Evolutionary conservation across 768 basidiomycete genomes (phyloP), one percentile per base, ranked within the genome.

Genomic region (Trametes sanguinea): DNA sequence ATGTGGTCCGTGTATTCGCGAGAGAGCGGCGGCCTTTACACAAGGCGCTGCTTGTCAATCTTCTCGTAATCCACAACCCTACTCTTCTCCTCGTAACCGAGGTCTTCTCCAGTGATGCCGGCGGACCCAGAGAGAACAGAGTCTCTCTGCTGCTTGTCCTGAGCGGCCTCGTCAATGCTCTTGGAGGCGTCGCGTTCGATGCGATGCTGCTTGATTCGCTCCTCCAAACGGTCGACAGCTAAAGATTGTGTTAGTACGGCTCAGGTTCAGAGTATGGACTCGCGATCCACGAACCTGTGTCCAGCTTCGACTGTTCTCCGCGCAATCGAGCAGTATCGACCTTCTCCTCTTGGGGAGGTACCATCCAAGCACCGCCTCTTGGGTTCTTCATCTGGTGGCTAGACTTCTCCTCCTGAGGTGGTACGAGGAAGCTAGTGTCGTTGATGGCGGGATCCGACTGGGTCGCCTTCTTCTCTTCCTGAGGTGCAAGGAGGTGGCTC

Each of bases 301-400:
- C 22, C 22, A 22, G 22, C 54, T 40, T 22, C 48, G 55, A 40
- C 45, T 54, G 37, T 30, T 59, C 57, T 8, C 53, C 57, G 10
- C 57, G 51, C 6, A 55, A 14, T n/a, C n/a, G 43, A 16, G 62
- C 57, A 0, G 54, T 35, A 17, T 63, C 57, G 0, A 51, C 29
- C 40, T 55, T 64, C 52, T 58, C 62, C 45, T 54, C 57, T 22
- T 59, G 57, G n/a, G 57, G 62, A 58, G 57, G 62, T 2, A 59
- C 46, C 29, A 63, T 53, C 57, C 52, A 58, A 14, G 44, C 27
- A 30, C 27, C 39, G 5, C 16, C 39, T 30, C 14, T 33, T 11
- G 11, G 30, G 44, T 37, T 45, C 51, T 57, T 52, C 8, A 27
- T 6, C 1, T 45, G 35, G 45, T 50, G 43, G 3, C n/a, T 44